phyloP scores from a whole-genome alignment of 768 basidiomycete genomes.

The Suillus decipiens region DNA sequence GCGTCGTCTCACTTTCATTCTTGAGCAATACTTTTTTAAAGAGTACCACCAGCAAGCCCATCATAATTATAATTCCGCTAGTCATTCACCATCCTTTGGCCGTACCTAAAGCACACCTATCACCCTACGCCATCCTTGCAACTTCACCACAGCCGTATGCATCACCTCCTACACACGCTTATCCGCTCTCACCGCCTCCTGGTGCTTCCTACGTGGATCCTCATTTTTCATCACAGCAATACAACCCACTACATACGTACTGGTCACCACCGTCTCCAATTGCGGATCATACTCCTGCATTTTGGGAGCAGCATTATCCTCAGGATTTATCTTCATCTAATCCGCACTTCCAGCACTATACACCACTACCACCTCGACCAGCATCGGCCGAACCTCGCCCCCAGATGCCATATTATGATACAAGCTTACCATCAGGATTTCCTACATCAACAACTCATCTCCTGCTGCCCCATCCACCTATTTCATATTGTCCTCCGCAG shows the following conservation, averaged over 20 bases:
- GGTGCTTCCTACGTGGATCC: constrained; percentile 8
- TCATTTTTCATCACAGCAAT: constrained; percentile 2
- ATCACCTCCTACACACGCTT: constrained; percentile 17
- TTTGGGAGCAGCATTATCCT: constrained; percentile 3
- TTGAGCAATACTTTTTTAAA: constrained; percentile 12
- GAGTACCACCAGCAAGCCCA: constrained; percentile 59
- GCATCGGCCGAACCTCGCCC: constrained; percentile 49
- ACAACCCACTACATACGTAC: not conserved
- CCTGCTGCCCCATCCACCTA: constrained; percentile 32
- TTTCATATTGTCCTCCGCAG: constrained; percentile 24
- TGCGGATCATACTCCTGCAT: constrained; percentile 2
- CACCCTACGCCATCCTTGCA: constrained; percentile 21
- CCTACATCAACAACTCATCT: constrained; percentile 33
- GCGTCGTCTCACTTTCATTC: constrained; percentile 22
- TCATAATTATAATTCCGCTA: constrained; percentile 63
- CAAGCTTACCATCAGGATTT: constrained; percentile 36
- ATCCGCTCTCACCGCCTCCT: constrained; percentile 29
- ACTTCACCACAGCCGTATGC: constrained; percentile 22
- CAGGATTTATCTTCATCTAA: not conserved
- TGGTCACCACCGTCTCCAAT: not conserved
- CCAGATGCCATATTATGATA: constrained; percentile 31
- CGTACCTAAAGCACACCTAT: constrained; percentile 41
- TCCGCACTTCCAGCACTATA: constrained; percentile 32
- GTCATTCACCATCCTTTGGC: constrained; percentile 65
- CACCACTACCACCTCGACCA: constrained; percentile 47